Base-by-base conservation (phyloP, 2,329 filamentous ascomycete genomes). In the Calonectria montana region DNA sequence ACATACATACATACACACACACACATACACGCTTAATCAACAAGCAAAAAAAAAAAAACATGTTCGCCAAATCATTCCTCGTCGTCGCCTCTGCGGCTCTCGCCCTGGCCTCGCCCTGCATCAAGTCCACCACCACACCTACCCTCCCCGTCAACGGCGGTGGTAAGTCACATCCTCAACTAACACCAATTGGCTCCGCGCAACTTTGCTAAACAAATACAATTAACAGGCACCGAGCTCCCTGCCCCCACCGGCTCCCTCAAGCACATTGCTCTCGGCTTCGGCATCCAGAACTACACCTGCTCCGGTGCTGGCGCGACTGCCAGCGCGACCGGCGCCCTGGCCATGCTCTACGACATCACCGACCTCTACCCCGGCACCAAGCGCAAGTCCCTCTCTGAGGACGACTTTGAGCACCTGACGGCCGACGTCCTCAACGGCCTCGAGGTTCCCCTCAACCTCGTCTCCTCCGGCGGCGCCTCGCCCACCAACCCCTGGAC, bases 281-380 rank as follows among this genome's bases (percentile, higher is more conserved):
- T 91, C 76, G 91, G 91, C 69, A 88, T 91, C 77, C 91, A 93
- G 79, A 93, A 93, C 87, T 93, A 93, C 85, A 91, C 89, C 43
- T 93, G 91, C 82, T 74, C 75, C n/a, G 71, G 78, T 3, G 80
- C 81, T 2, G 81, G 80, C 18, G 80, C 82, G 12, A 75, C 77
- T 0, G 83, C 86, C 35, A 77, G 77, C 7, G 81, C 86, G n/a
- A 80, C 83, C 23, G 90, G 91, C 55, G 91, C 91, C 57, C 84
- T 91, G 27, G 91, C 91, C 72, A 87, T 88, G 66, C 87, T 92
- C 71, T 91, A 90, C 86, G 90, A 92, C 77, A 83, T 87, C 74
- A 88, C 86, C 15, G 37, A 74, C 4, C 82, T 91, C n/a, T 90
- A 88, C 80, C 89, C 89, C 0, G 83, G 84, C 25, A 83, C 84